A percentile compares a stretch with the other conserved stretches of the same genome.
These are phyloP conservation scores for Colletotrichum sp. DNA, from an alignment of 2,329 filamentous ascomycete species.

Conservation along the genomic window DNA sequence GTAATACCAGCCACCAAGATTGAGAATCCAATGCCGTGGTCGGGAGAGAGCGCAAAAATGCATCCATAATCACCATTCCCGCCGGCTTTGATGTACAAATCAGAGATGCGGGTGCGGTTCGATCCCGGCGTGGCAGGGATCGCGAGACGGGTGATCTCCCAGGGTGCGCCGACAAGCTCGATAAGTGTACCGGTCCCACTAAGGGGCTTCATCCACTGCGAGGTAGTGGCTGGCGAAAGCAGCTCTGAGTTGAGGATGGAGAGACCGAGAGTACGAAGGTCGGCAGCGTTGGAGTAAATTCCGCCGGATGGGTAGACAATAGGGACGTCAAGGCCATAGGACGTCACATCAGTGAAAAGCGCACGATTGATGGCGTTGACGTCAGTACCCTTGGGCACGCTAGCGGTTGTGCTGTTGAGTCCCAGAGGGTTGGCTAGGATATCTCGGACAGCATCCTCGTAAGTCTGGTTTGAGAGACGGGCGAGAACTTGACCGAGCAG, in stretches of 20 bases:
- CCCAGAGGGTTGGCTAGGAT: constrained; percentile 9
- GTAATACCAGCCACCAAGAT: constrained; percentile 26
- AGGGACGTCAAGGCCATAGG: not conserved
- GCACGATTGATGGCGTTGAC: not conserved
- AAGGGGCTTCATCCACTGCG: constrained; percentile 26
- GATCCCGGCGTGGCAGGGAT: constrained; percentile 14
- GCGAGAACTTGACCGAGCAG: not conserved
- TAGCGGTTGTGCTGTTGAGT: not conserved
- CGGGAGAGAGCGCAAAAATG: constrained; percentile 22
- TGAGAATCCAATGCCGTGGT: constrained; percentile 28
- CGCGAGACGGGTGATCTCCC: constrained; percentile 25
- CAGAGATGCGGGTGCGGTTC: constrained; percentile 31
- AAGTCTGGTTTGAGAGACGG: not conserved
- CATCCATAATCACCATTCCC: constrained; percentile 30
- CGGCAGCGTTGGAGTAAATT: not conserved
- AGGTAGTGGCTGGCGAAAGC: not conserved
- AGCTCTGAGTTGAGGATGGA: constrained; percentile 25
- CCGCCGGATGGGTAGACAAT: not conserved
- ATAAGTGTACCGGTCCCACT: constrained; percentile 16
- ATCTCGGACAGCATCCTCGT: not conserved
- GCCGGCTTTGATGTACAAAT: constrained; percentile 30
- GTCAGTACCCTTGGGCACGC: not conserved
- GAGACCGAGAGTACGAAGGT: constrained; percentile 20
- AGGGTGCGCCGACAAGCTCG: constrained; percentile 22
- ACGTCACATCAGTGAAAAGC: not conserved